Percentiles rank a stretch among this genome's conserved stretches.
Evolutionary conservation across 176 grass and related monocot genomes (phyloP).

Genomic region (bread wheat (Triticum aestivum)): IWGSC_CS_RefSeq_v2.1 NC_057805.1:396885457-396885956

Average conservation of each 20-base stretch:
- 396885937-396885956: not conserved
- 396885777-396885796: not conserved
- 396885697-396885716: not conserved
- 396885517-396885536: not conserved
- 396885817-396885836: not conserved
- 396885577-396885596: conserved; percentile 8
- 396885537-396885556: conserved; percentile 3
- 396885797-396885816: not conserved
- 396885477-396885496: conserved; percentile 32
- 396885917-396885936: not conserved
- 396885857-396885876: not conserved
- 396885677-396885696: conserved; percentile 21
- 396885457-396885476: not conserved
- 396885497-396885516: conserved; percentile 28
- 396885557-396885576: conserved; percentile 6
- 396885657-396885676: conserved; percentile 5
- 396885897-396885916: conserved; percentile 20
- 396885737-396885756: not conserved
- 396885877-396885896: not conserved
- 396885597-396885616: not conserved
- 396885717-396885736: not conserved
- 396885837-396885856: not conserved
- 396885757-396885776: not conserved
- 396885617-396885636: conserved; percentile 5
- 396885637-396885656: conserved; percentile 13